Base-by-base conservation (phyloP, 768 basidiomycete genomes). In the Mycena venus region DNA sequence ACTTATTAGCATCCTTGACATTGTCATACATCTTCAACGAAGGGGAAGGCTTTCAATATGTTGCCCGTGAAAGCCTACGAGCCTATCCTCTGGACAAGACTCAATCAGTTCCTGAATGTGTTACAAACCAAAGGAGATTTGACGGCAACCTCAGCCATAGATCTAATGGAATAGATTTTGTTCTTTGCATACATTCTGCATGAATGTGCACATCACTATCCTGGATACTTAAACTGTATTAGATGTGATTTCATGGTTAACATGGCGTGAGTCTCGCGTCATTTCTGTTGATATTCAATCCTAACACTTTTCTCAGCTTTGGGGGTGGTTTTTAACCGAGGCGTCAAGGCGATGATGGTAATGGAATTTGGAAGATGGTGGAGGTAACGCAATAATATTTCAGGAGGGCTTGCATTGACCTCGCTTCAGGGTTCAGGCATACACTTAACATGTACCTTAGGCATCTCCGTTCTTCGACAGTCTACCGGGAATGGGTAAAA, bases 271-370 rank as follows among this genome's bases (percentile, higher is more conserved):
- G 78, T 77, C 6, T 17, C 9, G 14, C 0, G 27, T 65, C 7
- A 32, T 53, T 12, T 32, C 17, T 34, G 56, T 42, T 53, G 60
- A 36, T 6, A 29, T 44, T 66, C 15, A 31, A 34, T 15, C 27
- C 31, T 25, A 21, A 42, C 36, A 44, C 29, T 5, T 51, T 31
- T 38, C 36, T 71, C 34, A 87, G 85, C 38, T 87, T 86, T 53
- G 84, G 83, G 8, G 83, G 84, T 9, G 82, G 82, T 10, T 85
- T 84, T 38, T 84, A 86, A 55, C 80, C 85, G 64, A 79, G 85
- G 80, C 81, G 81, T 14, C 79, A 84, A 23, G 79, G 85, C n/a
- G n/a, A n/a, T 8, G 86, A 87, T 68, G 73, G 60, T n/a, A 72
- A 81, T 14, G 80, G 79, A 21, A 67, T 85, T 27, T 80, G 82